Percentiles rank a stretch among this genome's conserved stretches.
Evolutionary conservation across 1,284 basidiomycete species (phyloP).

Genomic region (Mrakiaceae sp.): DNA sequence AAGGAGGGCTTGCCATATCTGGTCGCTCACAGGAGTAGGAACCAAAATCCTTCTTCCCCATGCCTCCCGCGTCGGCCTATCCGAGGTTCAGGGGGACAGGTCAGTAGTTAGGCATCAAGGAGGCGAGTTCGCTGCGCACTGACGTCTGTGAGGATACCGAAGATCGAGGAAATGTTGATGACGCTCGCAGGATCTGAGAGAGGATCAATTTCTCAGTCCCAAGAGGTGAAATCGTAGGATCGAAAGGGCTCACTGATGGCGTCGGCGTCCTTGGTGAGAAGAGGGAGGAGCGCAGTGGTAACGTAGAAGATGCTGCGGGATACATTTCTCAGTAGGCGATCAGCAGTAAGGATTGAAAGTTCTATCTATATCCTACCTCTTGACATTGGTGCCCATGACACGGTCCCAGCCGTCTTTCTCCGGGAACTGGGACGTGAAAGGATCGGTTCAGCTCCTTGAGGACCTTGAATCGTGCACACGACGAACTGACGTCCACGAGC

Average conservation of each 20-base stretch:
- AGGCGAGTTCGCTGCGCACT: too few species aligned
- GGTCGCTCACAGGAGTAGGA: background rate
- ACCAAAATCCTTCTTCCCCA: too few species aligned
- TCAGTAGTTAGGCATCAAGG: too few species aligned
- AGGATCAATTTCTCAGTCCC: background rate
- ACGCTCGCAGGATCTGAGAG: slow-evolving; percentile 54
- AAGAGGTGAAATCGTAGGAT: too few species aligned
- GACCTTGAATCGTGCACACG: too few species aligned
- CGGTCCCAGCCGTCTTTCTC: slow-evolving; percentile 63
- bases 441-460: too few species aligned
- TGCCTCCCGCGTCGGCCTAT: too few species aligned
- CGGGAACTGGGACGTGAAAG: slow-evolving; percentile 43
- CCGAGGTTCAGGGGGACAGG: too few species aligned
- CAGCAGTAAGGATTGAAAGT: too few species aligned
- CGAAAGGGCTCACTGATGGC: slow-evolving; percentile 28
- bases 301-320: slow-evolving; percentile 20
- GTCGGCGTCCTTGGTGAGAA: slow-evolving; percentile 56
- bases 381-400: slow-evolving; percentile 64
- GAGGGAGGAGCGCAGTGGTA: slow-evolving; percentile 39
- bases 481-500: too few species aligned
- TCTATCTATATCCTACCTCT: slow-evolving; percentile 36
- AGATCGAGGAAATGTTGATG: slow-evolving; percentile 68
- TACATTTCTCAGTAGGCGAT: too few species aligned
- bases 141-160: slow-evolving; percentile 45
- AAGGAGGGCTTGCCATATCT: background rate